phyloP scores from a whole-genome alignment of 1,139 yeast genomes.

The Blastobotrys petasosporus region DNA sequence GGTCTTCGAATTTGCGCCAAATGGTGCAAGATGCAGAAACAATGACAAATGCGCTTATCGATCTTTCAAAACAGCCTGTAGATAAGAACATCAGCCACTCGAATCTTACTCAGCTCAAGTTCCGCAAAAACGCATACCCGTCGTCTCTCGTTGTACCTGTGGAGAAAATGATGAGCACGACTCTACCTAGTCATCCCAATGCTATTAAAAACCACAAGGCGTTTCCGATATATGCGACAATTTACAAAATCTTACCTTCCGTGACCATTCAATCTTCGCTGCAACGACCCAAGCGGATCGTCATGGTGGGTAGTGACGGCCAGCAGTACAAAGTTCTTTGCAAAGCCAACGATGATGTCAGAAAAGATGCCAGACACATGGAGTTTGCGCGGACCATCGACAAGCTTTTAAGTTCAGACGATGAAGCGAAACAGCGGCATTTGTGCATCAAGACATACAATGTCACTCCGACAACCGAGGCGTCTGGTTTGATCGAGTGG shows the following conservation, averaged over 20 bases:
- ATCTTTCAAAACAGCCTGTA: conserved; percentile 7
- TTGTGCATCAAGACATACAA: conserved; percentile 75
- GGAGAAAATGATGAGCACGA: conserved; percentile 62
- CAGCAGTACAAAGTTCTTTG: conserved; percentile 65
- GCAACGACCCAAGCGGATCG: conserved; percentile 80
- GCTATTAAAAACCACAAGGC: conserved; percentile 44
- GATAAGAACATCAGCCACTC: conserved; percentile 1
- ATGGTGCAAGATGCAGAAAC: conserved; percentile 26
- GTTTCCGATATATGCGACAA: conserved; percentile 49
- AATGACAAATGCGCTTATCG: conserved; percentile 31
- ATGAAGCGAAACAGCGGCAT: conserved; percentile 67
- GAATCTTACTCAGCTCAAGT: conserved; percentile 3
- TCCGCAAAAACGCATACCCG: conserved; percentile 39
- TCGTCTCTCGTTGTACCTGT: conserved; percentile 78
- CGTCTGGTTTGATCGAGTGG: conserved; percentile 89
- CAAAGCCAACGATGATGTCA: conserved; percentile 81
- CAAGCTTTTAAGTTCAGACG: conserved; percentile 57
- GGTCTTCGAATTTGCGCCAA: conserved; percentile 1
- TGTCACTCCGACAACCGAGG: conserved; percentile 82
- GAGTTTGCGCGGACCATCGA: conserved; percentile 89
- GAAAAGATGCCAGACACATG: conserved; percentile 93
- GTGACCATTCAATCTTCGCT: conserved; percentile 72
- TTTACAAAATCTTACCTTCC: conserved; percentile 52
- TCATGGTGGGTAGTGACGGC: conserved; percentile 75
- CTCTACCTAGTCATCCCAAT: conserved; percentile 49